A percentile compares a stretch with the other conserved stretches of the same genome.
These are phyloP conservation scores for Cadophora luteo-olivacea DNA, from an alignment of 2,329 filamentous ascomycete species.

Conservation along the genomic window DNA sequence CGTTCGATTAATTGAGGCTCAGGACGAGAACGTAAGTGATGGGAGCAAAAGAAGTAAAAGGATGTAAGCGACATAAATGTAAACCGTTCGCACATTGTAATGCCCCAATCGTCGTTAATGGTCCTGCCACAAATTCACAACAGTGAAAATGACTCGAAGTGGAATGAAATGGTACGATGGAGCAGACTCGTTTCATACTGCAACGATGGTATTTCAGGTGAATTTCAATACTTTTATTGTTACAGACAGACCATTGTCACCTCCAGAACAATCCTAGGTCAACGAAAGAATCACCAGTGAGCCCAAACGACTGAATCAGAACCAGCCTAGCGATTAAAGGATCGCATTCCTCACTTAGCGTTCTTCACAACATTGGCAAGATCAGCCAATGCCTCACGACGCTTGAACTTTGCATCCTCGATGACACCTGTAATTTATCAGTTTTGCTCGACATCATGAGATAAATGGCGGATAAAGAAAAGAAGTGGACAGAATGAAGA, in stretches of 20 bases:
- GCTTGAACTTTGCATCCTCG: conserved; percentile 79
- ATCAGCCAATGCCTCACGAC: conserved; percentile 72
- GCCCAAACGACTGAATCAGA: not conserved
- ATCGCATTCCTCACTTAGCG: not conserved
- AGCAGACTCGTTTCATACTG: not conserved
- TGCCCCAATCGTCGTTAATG: no score
- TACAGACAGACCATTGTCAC: not conserved
- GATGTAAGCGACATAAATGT: no score
- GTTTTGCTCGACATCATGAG: not conserved
- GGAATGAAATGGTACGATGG: no score
- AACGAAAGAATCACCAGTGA: not conserved
- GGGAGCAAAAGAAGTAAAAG: no score
- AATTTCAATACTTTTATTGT: not conserved
- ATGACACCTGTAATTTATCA: conserved; percentile 61
- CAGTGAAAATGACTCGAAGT: not conserved
- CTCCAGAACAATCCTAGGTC: not conserved
- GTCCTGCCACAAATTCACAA: no score
- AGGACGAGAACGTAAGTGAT: no score
- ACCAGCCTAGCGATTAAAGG: not conserved
- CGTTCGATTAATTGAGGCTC: no score
- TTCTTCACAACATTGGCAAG: conserved; percentile 56
- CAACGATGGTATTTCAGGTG: not conserved
- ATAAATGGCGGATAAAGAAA: no score
- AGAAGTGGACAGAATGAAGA: not conserved
- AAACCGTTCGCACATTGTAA: no score